These are phyloP conservation scores for Afroboletus lepidellus DNA, from an alignment of 1,284 basidiomycete genomes.

Conservation along the genomic window DNA sequence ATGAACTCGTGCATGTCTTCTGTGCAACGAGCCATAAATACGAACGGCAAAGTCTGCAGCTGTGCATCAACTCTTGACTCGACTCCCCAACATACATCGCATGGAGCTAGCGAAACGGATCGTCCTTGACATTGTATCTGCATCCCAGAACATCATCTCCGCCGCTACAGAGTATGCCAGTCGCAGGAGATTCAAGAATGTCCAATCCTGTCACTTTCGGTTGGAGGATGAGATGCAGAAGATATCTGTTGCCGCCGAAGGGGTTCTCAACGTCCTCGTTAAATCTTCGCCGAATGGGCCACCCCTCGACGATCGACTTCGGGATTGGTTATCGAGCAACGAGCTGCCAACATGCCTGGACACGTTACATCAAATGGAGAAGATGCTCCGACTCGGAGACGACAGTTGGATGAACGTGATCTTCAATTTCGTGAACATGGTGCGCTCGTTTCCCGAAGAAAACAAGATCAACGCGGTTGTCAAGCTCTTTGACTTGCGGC, in stretches of 20 bases:
- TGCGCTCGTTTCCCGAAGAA: background rate
- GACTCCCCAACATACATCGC: background rate
- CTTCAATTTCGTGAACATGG: background rate
- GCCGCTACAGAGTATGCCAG: slow-evolving; percentile 6
- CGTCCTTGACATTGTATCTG: slow-evolving; percentile 1
- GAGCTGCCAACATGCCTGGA: slow-evolving; percentile 3
- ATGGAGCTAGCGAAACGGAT: slow-evolving; percentile 6
- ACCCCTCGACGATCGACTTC: slow-evolving; percentile 6
- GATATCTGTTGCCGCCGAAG: slow-evolving; percentile 1
- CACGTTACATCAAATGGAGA: slow-evolving; percentile 6
- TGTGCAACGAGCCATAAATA: too few species aligned
- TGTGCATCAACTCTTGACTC: background rate
- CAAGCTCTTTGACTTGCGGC: slow-evolving; percentile 10
- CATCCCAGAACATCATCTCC: slow-evolving; percentile 1
- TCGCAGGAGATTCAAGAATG: slow-evolving; percentile 2
- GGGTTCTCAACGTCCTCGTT: slow-evolving; percentile 2
- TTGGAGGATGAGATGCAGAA: slow-evolving; percentile 12
- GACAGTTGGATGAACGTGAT: background rate
- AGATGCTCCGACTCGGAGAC: slow-evolving; percentile 5
- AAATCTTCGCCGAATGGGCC: slow-evolving; percentile 1
- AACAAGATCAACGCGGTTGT: slow-evolving; percentile 9
- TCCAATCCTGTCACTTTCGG: slow-evolving; percentile 8
- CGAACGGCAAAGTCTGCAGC: too few species aligned
- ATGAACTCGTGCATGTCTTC: background rate
- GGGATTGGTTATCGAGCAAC: slow-evolving; percentile 7